Percentiles rank a stretch among this genome's conserved stretches.
Evolutionary conservation across 139 green algal genomes (phyloP).

Genomic region (Micractinium conductrix): DNA sequence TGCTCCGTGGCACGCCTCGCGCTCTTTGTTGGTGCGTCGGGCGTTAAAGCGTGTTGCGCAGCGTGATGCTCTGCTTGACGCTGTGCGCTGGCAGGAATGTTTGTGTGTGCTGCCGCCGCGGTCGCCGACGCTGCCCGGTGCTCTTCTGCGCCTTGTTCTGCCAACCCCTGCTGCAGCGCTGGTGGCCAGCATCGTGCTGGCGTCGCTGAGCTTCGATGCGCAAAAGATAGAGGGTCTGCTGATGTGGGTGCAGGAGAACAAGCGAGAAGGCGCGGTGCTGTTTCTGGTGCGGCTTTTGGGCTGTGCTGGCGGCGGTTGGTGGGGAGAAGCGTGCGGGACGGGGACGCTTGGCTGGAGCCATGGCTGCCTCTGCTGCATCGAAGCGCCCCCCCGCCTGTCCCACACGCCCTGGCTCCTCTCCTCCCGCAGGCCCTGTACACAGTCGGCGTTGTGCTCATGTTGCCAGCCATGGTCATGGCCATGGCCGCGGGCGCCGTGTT

Average conservation of each 20-base stretch:
- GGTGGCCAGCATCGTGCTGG: conserved; percentile 26
- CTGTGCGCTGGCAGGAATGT: no score
- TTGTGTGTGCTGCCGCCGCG: background rate
- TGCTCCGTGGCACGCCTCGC: background rate
- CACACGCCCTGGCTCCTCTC: no score
- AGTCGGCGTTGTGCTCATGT: conserved; percentile 54
- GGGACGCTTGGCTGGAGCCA: background rate
- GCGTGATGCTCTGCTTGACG: background rate
- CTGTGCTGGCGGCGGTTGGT: no score
- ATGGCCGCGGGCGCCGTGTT: conserved; percentile 66
- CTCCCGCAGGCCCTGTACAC: conserved; percentile 43
- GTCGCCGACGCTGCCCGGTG: background rate
- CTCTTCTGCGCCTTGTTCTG: background rate
- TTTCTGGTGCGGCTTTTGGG: conserved; percentile 41
- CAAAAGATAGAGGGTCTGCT: conserved; percentile 37
- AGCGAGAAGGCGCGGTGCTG: conserved; percentile 29
- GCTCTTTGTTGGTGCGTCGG: background rate
- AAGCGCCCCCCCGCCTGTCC: no score
- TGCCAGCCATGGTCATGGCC: conserved; percentile 62
- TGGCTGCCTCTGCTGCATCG: background rate
- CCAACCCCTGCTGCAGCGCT: background rate
- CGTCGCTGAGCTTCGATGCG: conserved; percentile 39
- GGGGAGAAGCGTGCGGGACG: background rate
- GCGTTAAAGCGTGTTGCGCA: background rate
- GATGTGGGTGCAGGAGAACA: conserved; percentile 51